Evolutionary conservation across 2,329 filamentous ascomycete genomes (phyloP).

Genomic region (Xylaria sp.): DNA sequence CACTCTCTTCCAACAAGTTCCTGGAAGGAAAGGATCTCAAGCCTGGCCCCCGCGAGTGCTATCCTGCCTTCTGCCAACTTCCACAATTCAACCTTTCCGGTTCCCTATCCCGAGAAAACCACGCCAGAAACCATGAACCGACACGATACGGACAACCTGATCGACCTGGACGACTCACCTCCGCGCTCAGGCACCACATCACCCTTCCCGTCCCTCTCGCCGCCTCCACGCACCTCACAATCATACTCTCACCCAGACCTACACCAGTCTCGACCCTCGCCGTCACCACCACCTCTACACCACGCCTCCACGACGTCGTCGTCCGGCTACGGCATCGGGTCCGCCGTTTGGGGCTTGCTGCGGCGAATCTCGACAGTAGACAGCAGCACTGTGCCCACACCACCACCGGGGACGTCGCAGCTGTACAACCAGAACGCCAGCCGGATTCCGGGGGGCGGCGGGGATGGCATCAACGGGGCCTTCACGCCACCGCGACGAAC

Average conservation of each 20-base stretch:
- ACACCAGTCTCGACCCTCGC: slow-evolving; percentile 8
- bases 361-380: slow-evolving; percentile 70
- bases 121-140: slow-evolving; percentile 37
- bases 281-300: slow-evolving; percentile 28
- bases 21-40: neutral
- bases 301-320: slow-evolving; percentile 26
- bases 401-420: slow-evolving; percentile 35
- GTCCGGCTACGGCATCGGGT: slow-evolving; percentile 44
- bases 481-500: slow-evolving; percentile 55
- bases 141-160: slow-evolving; percentile 44
- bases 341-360: slow-evolving; percentile 65
- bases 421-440: slow-evolving; percentile 42
- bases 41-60: neutral
- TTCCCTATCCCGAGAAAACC: neutral
- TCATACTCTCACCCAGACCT: slow-evolving; percentile 18
- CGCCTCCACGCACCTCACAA: slow-evolving; percentile 16
- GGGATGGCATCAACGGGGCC: slow-evolving; percentile 65
- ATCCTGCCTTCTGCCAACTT: neutral
- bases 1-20: neutral
- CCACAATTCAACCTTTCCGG: neutral
- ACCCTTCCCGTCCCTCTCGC: slow-evolving; percentile 33
- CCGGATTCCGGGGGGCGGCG: slow-evolving; percentile 25
- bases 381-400: slow-evolving; percentile 37
- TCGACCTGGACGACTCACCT: slow-evolving; percentile 46
- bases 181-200: slow-evolving; percentile 43